Evolutionary conservation across 805 yeast genomes (phyloP), one percentile per base, ranked within the genome.

Genomic region (Starmera caribaea): DNA sequence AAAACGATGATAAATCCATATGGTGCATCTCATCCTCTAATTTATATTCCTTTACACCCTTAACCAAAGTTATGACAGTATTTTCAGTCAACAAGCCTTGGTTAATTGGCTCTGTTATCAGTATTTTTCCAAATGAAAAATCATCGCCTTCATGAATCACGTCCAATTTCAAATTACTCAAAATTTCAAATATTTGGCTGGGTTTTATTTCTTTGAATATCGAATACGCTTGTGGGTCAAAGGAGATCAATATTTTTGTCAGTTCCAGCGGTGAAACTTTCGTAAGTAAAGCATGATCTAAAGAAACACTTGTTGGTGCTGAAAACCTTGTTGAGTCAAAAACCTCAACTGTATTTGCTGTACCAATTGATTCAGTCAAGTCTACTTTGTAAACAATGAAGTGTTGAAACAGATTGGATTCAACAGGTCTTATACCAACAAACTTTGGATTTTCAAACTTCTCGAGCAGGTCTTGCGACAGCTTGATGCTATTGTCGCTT

Each of bases 51-150:
- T 26, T 3, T 15, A 17, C 38, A 28, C 45, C 48, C 42, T 68
- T 71, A 14, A 79, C 71, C 27, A 83, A 58, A 3, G 78, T 69
- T 3, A 85, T 59, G n/a, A 63, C 63, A 0, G 90, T 78, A 2
- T 58, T 55, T 2, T 46, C 41, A 16, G 61, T 55, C 1, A 81
- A 49, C 7, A 55, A 46, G 1, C 95, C 95, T 53, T 84, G 94
- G 33, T 71, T 74, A 3, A 75, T 68, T 0, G 95, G 95, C 48
- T 84, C 94, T 54, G 87, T 75, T 17, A 79, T 68, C 4, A 73
- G 48, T 3, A 85, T 69, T 7, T 51, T 50, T 16, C 82, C 82
- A 26, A 28, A 29, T 13, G 41, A 36, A 26, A 30, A 46, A 35
- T 38, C 36, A 34, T 49, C 51, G 16, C 53, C 52, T 32, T 48